Conservation (phyloP, 805 yeast species). For the Ogataea pini region DNA sequence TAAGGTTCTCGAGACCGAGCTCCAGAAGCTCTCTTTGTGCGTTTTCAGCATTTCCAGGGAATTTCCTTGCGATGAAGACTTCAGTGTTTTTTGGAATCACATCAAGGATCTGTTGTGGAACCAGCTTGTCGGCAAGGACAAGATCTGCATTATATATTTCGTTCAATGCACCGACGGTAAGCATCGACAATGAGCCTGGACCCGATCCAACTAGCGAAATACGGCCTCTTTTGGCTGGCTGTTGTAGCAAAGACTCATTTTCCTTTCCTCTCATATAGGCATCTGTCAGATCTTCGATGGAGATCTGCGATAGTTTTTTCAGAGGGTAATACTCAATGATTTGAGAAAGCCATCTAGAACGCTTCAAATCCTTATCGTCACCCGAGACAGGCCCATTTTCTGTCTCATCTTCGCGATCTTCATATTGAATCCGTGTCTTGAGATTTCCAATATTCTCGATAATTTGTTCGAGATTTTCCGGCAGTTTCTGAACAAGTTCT, state of each 20-base stretch:
- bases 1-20: conserved; percentile 67
- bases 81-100: conserved; percentile 77
- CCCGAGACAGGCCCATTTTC: conserved; percentile 31
- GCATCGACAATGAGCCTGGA: conserved; percentile 81
- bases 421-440: conserved; percentile 53
- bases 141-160: conserved; percentile 82
- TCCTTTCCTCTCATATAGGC: conserved; percentile 13
- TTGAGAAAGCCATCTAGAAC: conserved; percentile 85
- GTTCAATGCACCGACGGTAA: conserved; percentile 82
- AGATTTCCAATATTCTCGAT: conserved; percentile 70
- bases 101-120: conserved; percentile 83
- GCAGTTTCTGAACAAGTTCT: conserved; percentile 65
- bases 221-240: conserved; percentile 42
- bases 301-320: conserved; percentile 56
- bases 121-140: conserved; percentile 86
- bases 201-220: conserved; percentile 92
- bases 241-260: not conserved
- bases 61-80: conserved; percentile 84
- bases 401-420: conserved; percentile 42
- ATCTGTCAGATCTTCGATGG: conserved; percentile 56
- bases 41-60: conserved; percentile 94
- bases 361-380: conserved; percentile 52
- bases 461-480: conserved; percentile 66
- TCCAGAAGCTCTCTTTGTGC: conserved; percentile 84
- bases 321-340: conserved; percentile 90